phyloP scores from a whole-genome alignment of 2,329 filamentous ascomycete genomes.

The Pestalotiopsis sp. region DNA sequence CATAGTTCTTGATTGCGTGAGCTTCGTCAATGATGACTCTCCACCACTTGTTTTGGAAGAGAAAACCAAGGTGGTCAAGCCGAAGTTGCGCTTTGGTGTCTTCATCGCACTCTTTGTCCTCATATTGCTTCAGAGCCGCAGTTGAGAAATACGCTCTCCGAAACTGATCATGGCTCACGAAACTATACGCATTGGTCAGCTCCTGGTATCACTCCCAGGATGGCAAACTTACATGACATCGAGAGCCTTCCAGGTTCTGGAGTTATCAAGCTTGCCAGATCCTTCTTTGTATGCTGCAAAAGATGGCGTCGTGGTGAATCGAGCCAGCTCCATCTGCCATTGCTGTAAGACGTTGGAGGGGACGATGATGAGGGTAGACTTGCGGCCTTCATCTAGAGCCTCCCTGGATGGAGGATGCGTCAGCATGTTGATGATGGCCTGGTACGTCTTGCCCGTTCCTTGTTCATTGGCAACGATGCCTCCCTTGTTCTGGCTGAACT shows the following conservation, averaged over 20 bases:
- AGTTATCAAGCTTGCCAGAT: no score
- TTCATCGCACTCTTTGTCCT: neutral
- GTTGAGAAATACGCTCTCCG: neutral
- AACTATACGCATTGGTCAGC: neutral
- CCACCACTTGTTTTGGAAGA: constrained; percentile 1
- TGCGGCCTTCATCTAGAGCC: neutral
- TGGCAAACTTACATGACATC: neutral
- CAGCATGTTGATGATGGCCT: neutral
- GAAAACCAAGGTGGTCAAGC: neutral
- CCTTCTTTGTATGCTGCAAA: no score
- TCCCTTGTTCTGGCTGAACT: neutral
- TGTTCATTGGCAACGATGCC: constrained; percentile 4
- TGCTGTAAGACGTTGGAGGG: neutral
- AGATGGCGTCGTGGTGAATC: no score
- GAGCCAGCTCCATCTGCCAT: neutral
- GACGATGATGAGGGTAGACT: neutral
- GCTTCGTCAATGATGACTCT: constrained; percentile 12
- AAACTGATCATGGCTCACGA: neutral
- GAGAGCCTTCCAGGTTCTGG: no score
- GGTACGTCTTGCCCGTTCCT: constrained; percentile 3
- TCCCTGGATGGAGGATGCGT: neutral
- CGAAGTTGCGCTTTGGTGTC: neutral
- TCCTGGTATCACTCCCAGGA: neutral
- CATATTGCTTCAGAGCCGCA: neutral
- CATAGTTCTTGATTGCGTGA: constrained; percentile 4